Conservation (phyloP, 1,139 yeast genomes). For the Saccharomyces hybrid region DNA sequence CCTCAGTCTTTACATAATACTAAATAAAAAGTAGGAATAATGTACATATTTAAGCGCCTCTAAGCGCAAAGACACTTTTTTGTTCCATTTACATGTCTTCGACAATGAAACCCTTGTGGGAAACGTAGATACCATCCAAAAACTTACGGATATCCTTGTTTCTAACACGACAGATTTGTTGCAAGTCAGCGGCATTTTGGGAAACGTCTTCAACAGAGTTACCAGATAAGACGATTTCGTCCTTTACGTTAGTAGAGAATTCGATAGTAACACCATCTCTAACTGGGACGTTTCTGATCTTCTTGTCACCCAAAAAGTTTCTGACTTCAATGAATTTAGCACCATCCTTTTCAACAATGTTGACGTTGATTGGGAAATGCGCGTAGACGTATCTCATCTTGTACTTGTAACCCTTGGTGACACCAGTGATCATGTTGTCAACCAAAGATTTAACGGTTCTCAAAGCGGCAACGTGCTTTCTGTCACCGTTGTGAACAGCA, state of each 20-base stretch:
- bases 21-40: conserved; percentile 4
- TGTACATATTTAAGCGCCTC: conserved; percentile 3
- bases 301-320: conserved; percentile 98
- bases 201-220: conserved; percentile 98
- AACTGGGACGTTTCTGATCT: conserved; percentile 79
- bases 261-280: conserved; percentile 85
- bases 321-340: conserved; percentile 84
- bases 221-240: conserved; percentile 87
- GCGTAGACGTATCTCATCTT: conserved; percentile 99
- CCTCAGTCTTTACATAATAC: conserved; percentile 2
- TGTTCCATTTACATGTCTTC: conserved; percentile 31
- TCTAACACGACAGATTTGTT: conserved; percentile 98
- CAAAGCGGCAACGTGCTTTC: conserved; percentile 99
- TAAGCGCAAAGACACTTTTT: neutral
- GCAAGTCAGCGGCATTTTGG: conserved; percentile 97
- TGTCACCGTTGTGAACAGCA: conserved; percentile 97
- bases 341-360: conserved; percentile 71
- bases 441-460: conserved; percentile 97
- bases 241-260: conserved; percentile 81
- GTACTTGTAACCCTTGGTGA: conserved; percentile 98
- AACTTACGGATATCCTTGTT: conserved; percentile 99
- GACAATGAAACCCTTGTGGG: conserved; percentile 85
- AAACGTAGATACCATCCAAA: conserved; percentile 99
- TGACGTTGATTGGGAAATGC: conserved; percentile 99
- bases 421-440: conserved; percentile 95